phyloP scores from a whole-genome alignment of 148 eudicot genomes.

The Suaeda aralocaspica region DNA sequence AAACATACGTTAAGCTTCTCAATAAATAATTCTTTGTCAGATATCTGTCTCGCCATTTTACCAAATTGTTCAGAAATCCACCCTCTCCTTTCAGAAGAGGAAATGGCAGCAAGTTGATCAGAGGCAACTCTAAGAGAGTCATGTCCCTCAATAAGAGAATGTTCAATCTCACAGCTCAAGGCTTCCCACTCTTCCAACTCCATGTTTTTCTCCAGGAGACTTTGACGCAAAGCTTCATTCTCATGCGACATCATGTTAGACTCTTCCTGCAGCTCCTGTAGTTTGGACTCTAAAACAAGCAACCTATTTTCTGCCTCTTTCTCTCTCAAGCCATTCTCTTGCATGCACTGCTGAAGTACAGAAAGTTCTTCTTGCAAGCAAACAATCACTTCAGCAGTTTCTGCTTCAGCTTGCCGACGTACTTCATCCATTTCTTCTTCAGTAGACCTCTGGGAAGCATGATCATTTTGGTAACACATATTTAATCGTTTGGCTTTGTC shows the following conservation, averaged over 20 bases:
- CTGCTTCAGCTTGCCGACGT: constrained; percentile 85
- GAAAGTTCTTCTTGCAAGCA: constrained; percentile 90
- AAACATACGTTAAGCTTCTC: constrained; percentile 53
- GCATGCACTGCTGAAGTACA: constrained; percentile 66
- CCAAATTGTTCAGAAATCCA: constrained; percentile 56
- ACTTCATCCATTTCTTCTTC: constrained; percentile 87
- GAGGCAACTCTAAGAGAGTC: constrained; percentile 61
- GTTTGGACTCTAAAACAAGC: constrained; percentile 32
- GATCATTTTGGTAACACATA: constrained; percentile 58
- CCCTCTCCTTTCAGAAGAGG: constrained; percentile 33
- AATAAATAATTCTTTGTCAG: constrained; percentile 60
- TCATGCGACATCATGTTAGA: constrained; percentile 32
- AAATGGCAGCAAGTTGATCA: constrained; percentile 44
- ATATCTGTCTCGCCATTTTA: constrained; percentile 47
- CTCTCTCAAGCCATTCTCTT: constrained; percentile 56
- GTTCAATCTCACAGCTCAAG: constrained; percentile 56
- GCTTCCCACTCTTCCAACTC: constrained; percentile 53
- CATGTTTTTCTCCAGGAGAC: constrained; percentile 45
- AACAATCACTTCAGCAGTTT: constrained; percentile 93
- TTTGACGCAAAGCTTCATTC: constrained; percentile 41
- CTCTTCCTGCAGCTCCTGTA: constrained; percentile 43
- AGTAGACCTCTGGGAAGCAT: constrained; percentile 46
- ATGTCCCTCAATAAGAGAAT: constrained; percentile 56
- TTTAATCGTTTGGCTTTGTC: constrained; percentile 80
- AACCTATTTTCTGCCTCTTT: constrained; percentile 44